These are phyloP conservation scores for Arabis alpina DNA, from an alignment of 345 rosid species.

Conservation along the genomic window DNA sequence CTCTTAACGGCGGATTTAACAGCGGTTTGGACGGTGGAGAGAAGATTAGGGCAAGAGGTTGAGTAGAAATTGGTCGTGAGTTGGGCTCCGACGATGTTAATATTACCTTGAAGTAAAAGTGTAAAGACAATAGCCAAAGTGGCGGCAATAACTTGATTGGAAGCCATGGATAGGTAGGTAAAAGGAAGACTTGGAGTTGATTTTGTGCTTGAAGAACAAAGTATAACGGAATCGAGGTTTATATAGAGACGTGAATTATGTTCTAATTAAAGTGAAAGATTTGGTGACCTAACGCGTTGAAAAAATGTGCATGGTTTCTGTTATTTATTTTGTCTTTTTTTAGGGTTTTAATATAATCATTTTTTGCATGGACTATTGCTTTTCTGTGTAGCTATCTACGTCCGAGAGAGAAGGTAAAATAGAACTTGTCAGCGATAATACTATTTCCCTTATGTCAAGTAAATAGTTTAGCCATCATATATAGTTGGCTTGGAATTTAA, in stretches of 20 bases:
- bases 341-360: neutral
- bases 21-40: conserved; percentile 53
- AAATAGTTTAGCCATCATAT: conserved; percentile 16
- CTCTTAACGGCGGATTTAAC: conserved; percentile 59
- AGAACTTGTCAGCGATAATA: conserved; percentile 7
- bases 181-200: conserved; percentile 12
- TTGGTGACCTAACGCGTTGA: conserved; percentile 75
- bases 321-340: conserved; percentile 25
- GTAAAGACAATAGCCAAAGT: conserved; percentile 46
- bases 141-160: conserved; percentile 21
- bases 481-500: too few species aligned
- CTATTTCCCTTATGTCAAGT: conserved; percentile 11
- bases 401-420: conserved; percentile 4
- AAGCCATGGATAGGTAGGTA: conserved; percentile 40
- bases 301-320: conserved; percentile 16
- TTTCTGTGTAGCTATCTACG: conserved; percentile 17
- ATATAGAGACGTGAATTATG: neutral
- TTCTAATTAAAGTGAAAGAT: conserved; percentile 20
- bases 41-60: conserved; percentile 63
- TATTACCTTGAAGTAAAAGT: conserved; percentile 36
- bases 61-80: conserved; percentile 71
- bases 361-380: conserved; percentile 23
- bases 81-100: conserved; percentile 55
- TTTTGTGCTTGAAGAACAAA: too few species aligned
- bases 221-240: neutral